A percentile compares a stretch with the other conserved stretches of the same genome.
Evolutionary conservation across 305 asterid genomes (phyloP).

Genomic region (Fraxinus baroniana): DNA sequence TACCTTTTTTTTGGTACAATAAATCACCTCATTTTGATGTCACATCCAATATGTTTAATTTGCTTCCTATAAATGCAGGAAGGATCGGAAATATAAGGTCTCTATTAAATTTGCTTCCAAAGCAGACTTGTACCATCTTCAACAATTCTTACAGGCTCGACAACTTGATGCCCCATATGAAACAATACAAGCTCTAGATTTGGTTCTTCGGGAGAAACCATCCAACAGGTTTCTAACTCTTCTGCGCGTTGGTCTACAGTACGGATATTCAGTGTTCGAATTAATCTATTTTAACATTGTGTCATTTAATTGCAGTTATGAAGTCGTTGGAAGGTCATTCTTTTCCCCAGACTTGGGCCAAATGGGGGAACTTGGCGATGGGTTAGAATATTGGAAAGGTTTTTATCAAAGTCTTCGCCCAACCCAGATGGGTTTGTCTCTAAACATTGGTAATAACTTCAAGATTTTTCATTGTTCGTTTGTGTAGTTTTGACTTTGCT

Average conservation of each 20-base stretch:
- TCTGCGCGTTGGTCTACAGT: neutral
- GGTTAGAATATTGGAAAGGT: conserved; percentile 71
- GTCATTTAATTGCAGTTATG: conserved; percentile 41
- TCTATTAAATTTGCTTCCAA: conserved; percentile 61
- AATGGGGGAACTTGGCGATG: conserved; percentile 47
- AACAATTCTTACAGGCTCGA: conserved; percentile 40
- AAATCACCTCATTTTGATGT: neutral
- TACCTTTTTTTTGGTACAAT: neutral
- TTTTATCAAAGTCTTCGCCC: conserved; percentile 87
- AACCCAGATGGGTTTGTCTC: conserved; percentile 86
- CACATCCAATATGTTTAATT: neutral
- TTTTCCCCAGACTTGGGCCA: conserved; percentile 40
- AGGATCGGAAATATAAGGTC: conserved; percentile 59
- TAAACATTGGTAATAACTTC: conserved; percentile 60
- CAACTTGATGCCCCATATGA: conserved; percentile 69
- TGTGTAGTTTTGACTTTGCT: neutral
- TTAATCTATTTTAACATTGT: neutral
- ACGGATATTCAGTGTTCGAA: neutral
- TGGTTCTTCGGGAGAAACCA: conserved; percentile 65
- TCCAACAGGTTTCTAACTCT: conserved; percentile 30
- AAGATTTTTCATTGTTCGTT: neutral
- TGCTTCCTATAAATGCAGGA: conserved; percentile 39
- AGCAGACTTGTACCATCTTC: conserved; percentile 55
- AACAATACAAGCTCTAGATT: conserved; percentile 75
- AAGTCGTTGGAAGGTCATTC: conserved; percentile 75